Base-by-base conservation (phyloP, 176 grass and related monocot species). In the Aegilops sharonensis region DNA sequence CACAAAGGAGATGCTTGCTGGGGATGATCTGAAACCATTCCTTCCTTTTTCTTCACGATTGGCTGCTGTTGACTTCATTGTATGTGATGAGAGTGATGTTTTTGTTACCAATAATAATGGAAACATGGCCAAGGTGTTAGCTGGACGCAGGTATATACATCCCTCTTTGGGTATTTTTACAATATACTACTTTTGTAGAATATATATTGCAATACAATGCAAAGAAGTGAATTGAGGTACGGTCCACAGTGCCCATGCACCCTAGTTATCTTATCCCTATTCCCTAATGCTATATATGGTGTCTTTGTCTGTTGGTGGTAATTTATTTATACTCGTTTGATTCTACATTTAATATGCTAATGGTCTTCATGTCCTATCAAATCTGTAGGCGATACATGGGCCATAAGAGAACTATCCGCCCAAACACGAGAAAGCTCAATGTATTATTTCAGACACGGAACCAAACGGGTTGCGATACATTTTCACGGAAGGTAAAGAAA, bases 71-170 rank as follows among this genome's bases (percentile, higher is more conserved):
- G 96, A 98, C 84, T 98, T 95, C 83, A 89, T 95, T 35, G 92
- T 98, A 56, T 98, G 88, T 59, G 90, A 92, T 87, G 87, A 91
- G 39, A 95, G 96, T 76, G 87, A 92, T 95, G 96, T 98, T 68
- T 91, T 95, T 39, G 90, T 92, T 68, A 86, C 96, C 36, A 98
- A 98, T 88, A 95, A 98, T 89, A 98, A 98, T 80, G 96, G 96
- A 77, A 98, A 98, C 77, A 98, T 98, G 96, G 96, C 96, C 79
- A 98, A 95, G 83, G 85, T 94, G 84, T 91, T 98, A 88, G 92
- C 96, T 80, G 93, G 96, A 20, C 88, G 79, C 64, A 95, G 97
- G 97, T 98, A 85, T 98, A 85, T 78, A 63, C 12, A 37, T 57
- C 57, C 14, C 39, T 89, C 68, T 50, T 59, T 24, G 13, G 36